A percentile compares a stretch with the other conserved stretches of the same genome.
Conservation (phyloP, 2,329 filamentous ascomycete genomes). For the Ophioceras dolichostomum region DNA sequence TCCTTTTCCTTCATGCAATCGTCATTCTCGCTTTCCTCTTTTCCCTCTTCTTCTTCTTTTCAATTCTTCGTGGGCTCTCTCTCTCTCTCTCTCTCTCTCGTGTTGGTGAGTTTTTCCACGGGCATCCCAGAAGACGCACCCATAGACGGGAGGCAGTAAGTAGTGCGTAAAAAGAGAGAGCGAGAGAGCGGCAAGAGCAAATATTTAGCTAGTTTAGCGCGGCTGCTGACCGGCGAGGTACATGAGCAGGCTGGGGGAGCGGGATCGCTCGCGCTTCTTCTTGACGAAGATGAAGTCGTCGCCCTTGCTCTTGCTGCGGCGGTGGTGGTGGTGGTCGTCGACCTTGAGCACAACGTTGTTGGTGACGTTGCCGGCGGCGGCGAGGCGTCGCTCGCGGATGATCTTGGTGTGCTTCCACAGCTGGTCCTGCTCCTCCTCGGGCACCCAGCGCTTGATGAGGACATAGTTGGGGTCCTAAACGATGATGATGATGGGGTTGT, state of each 20-base stretch:
- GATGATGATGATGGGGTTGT: neutral
- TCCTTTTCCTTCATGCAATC: no score
- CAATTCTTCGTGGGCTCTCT: neutral
- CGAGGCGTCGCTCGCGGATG: slow-evolving; percentile 40
- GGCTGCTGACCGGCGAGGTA: slow-evolving; percentile 38
- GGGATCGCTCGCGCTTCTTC: slow-evolving; percentile 43
- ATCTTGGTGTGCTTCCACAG: slow-evolving; percentile 60
- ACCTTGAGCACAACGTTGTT: slow-evolving; percentile 35
- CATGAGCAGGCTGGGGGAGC: slow-evolving; percentile 43
- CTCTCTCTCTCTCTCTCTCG: no score
- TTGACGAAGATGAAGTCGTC: slow-evolving; percentile 29
- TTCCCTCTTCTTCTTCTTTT: neutral
- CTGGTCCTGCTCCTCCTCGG: slow-evolving; percentile 57
- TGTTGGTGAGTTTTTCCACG: no score
- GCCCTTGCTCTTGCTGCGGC: slow-evolving; percentile 26
- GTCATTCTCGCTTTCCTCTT: no score
- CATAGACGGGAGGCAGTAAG: no score
- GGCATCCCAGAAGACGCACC: no score
- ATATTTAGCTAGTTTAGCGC: no score
- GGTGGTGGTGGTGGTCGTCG: slow-evolving; percentile 30
- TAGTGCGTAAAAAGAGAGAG: no score
- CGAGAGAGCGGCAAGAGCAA: no score
- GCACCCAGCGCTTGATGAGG: slow-evolving; percentile 46
- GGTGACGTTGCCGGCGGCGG: slow-evolving; percentile 34
- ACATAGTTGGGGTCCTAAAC: slow-evolving; percentile 54